Base-by-base conservation (phyloP, 2,329 filamentous ascomycete species). In the Fusarium bactridioides region DNA sequence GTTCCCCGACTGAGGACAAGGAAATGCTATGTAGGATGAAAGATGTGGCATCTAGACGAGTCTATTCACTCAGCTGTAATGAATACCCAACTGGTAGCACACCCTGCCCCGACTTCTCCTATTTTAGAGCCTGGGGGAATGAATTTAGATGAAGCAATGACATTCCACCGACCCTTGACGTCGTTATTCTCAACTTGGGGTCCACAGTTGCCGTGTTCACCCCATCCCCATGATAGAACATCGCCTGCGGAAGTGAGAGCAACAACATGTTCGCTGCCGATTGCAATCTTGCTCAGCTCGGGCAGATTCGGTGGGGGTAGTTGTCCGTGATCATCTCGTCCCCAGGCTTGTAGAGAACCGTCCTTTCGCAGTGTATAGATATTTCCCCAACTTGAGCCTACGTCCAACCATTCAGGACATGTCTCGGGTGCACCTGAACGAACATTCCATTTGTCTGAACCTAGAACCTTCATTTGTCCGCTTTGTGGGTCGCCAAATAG, bases 161-260 rank as follows among this genome's bases (percentile, higher is more conserved):
- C 83, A 78, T 92, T 94, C 85, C 88, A 93, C 67, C 85, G 86
- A 15, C 88, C 91, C 72, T 91, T 92, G 50, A 94, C 90, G 80
- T 93, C 89, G 55, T 89, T 90, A 69, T 87, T 84, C 23, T 86
- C 83, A 69, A 90, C 89, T 18, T 87, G 84, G 40, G 90, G 88
- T 7, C 96, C 96, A 80, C 96, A 99, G 80, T 99, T 99, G 4
- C 96, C 96, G 82, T 99, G 96, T 82, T 98, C 95, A 4, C 94
- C 95, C 96, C 96, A 99, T 25, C 96, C 96, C 94, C 95, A 98
- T 4, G 93, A 89, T 54, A 97, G 82, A 3, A 97, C 89, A 56
- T 91, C 88, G 4, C 89, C 89, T 25, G 87, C 84, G 15, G 82
- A 83, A 1, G 92, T 90, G 31, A 95, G 81, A 13, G 90, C 93